These are phyloP conservation scores for Tetrahymena elliotti DNA, from an alignment of 73 alveolate species.

Conservation along the genomic window DNA sequence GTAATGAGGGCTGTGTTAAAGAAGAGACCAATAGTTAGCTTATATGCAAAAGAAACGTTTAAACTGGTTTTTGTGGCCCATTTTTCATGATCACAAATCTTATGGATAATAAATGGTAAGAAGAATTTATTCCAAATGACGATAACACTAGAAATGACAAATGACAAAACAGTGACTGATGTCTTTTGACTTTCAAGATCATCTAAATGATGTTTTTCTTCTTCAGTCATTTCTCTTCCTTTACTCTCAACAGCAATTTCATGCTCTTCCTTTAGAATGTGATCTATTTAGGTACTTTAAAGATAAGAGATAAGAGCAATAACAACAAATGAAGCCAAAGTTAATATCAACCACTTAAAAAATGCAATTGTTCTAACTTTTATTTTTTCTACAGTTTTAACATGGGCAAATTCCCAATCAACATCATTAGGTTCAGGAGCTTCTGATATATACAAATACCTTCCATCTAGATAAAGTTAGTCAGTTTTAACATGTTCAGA, in stretches of 20 bases:
- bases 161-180: conserved; percentile 14
- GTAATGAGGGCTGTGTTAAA: conserved; percentile 32
- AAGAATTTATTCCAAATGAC: conserved; percentile 32
- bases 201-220: conserved; percentile 17
- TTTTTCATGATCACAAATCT: conserved; percentile 33
- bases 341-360: not conserved
- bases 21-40: conserved; percentile 24
- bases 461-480: conserved; percentile 5
- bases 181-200: conserved; percentile 3
- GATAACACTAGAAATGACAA: conserved; percentile 15
- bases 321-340: conserved; percentile 25
- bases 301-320: conserved; percentile 8
- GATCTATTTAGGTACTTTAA: not conserved
- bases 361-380: conserved; percentile 30
- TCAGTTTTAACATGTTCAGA: not conserved
- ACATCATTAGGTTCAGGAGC: conserved; percentile 48
- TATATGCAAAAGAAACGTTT: conserved; percentile 24
- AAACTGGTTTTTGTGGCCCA: conserved; percentile 27
- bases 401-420: conserved; percentile 44
- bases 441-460: conserved; percentile 21
- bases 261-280: not conserved
- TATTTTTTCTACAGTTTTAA: conserved; percentile 16
- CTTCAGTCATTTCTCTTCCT: conserved; percentile 41
- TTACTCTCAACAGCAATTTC: not conserved
- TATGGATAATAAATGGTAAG: conserved; percentile 19